phyloP scores from a whole-genome alignment of 805 yeast genomes.

The Candida methanosorbosa region DNA sequence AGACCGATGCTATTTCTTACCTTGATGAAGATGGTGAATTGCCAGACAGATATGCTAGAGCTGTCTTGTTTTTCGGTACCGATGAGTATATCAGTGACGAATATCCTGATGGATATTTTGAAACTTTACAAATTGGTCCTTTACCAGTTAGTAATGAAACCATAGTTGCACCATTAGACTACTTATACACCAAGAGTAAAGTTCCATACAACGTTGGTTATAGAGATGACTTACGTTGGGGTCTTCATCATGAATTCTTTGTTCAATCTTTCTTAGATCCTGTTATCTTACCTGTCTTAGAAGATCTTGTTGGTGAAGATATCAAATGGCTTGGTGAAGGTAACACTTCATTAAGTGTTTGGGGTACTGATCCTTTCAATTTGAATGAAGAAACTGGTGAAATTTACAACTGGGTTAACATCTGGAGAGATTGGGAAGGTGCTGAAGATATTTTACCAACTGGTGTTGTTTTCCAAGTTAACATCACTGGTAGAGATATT shows the following conservation, averaged over 20 bases:
- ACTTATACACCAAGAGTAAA: conserved; percentile 1
- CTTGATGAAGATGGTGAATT: conserved; percentile 12
- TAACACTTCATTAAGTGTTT: neutral
- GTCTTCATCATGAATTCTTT: neutral
- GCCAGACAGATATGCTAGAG: conserved; percentile 10
- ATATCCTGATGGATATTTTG: conserved; percentile 1
- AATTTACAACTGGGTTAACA: conserved; percentile 1
- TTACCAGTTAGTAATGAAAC: conserved; percentile 1
- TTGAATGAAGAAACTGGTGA: conserved; percentile 1
- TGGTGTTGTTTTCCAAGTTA: conserved; percentile 13
- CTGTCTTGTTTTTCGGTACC: conserved; percentile 2
- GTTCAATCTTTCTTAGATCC: neutral
- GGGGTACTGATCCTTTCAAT: conserved; percentile 3
- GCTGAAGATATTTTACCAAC: conserved; percentile 15
- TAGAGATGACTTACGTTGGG: conserved; percentile 2
- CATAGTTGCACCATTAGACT: neutral
- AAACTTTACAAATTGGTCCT: conserved; percentile 3
- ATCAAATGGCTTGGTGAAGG: neutral
- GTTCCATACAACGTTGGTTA: conserved; percentile 2
- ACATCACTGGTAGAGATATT: conserved; percentile 14
- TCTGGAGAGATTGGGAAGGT: conserved; percentile 2
- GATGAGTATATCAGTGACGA: neutral
- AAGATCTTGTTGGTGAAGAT: conserved; percentile 2
- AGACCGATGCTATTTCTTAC: conserved; percentile 16
- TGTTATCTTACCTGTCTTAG: neutral